phyloP scores from a whole-genome alignment of 495 filamentous ascomycete species.

The Emericellopsis terricola region DNA sequence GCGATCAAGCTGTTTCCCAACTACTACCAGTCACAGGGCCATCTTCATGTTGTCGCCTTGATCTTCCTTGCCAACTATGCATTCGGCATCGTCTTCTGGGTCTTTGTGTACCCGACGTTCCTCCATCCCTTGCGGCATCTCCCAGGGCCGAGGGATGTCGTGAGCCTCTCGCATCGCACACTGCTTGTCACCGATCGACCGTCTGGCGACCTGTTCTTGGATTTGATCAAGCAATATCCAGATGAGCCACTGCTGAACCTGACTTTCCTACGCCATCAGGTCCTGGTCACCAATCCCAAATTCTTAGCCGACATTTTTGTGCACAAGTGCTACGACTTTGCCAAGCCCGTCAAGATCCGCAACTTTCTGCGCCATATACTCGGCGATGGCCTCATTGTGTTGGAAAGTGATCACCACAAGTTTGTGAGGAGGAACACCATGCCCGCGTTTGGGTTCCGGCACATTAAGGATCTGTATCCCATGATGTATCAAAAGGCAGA shows the following conservation, averaged over 20 bases:
- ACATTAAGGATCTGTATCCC: conserved; percentile 74
- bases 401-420: conserved; percentile 78
- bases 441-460: conserved; percentile 73
- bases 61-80: not conserved
- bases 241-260: not conserved
- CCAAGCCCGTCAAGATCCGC: conserved; percentile 46
- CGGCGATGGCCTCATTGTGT: conserved; percentile 60
- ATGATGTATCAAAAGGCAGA: conserved; percentile 59
- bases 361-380: conserved; percentile 41
- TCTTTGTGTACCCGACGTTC: not conserved
- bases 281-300: conserved; percentile 48
- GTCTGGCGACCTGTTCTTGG: not conserved
- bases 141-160: not conserved
- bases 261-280: conserved; percentile 47
- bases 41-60: not conserved
- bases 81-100: not conserved
- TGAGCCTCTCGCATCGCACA: not conserved
- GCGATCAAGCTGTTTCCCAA: conserved; percentile 4
- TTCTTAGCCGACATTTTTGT: conserved; percentile 46
- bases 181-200: not conserved
- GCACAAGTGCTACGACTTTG: conserved; percentile 61
- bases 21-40: not conserved
- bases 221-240: not conserved
- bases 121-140: not conserved
- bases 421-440: conserved; percentile 61